These are phyloP conservation scores for Verticillium nonalfalfae DNA, from an alignment of 2,329 filamentous ascomycete genomes.

Conservation along the genomic window DNA sequence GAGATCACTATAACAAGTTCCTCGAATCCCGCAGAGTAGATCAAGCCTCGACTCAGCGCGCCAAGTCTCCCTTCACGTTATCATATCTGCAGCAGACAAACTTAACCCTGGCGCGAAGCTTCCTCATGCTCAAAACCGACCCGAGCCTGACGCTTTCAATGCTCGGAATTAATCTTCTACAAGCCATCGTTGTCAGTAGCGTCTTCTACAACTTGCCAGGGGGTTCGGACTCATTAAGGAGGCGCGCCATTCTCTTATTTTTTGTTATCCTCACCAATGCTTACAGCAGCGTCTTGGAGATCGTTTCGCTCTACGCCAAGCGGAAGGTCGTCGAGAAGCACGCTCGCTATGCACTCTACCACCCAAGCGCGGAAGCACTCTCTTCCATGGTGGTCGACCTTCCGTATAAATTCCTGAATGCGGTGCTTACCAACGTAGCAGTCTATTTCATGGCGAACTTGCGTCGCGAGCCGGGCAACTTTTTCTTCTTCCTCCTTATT, in stretches of 20 bases:
- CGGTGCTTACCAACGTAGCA: slow-evolving; percentile 53
- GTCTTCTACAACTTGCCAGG: slow-evolving; percentile 56
- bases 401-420: slow-evolving; percentile 31
- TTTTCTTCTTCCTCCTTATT: slow-evolving; percentile 48
- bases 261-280: slow-evolving; percentile 24
- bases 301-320: slow-evolving; percentile 15
- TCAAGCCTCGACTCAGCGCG: background rate
- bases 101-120: no score
- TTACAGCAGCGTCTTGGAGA: slow-evolving; percentile 17
- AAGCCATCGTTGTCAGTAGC: slow-evolving; percentile 44
- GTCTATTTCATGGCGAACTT: slow-evolving; percentile 63
- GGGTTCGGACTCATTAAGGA: slow-evolving; percentile 50
- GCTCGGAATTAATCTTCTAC: slow-evolving; percentile 36
- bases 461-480: slow-evolving; percentile 43
- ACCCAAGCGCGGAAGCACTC: slow-evolving; percentile 16
- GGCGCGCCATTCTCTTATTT: slow-evolving; percentile 16
- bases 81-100: no score
- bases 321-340: slow-evolving; percentile 21
- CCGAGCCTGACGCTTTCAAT: no score
- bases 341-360: slow-evolving; percentile 22
- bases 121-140: no score
- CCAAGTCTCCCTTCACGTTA: slow-evolving; percentile 21
- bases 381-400: slow-evolving; percentile 9
- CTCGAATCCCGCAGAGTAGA: background rate
- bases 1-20: background rate